Percentiles rank a stretch among this genome's conserved stretches.
phyloP scores from a whole-genome alignment of 2,329 filamentous ascomycete genomes.

The Ceratocystis destructans region DNA sequence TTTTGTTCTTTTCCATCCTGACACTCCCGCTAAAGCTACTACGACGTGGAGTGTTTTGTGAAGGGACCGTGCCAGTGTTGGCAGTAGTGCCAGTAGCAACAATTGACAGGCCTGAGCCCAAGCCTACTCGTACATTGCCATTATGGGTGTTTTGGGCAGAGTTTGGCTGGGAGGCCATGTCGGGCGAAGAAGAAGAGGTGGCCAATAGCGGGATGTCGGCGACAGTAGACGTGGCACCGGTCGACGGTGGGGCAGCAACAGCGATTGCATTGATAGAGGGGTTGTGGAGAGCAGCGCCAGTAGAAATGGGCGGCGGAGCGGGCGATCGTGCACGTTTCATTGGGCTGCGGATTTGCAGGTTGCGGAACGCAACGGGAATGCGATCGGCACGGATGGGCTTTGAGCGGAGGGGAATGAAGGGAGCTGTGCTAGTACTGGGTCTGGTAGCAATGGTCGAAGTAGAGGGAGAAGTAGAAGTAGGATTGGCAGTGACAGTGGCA shows the following conservation, averaged over 20 bases:
- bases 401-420: conserved; percentile 14
- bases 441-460: not conserved
- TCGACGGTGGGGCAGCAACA: conserved; percentile 19
- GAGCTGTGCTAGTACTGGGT: not conserved
- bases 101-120: not conserved
- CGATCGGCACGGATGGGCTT: conserved; percentile 19
- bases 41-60: conserved; percentile 3
- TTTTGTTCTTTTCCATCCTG: conserved; percentile 11
- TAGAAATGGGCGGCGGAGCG: conserved; percentile 23
- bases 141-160: not conserved
- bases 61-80: not conserved
- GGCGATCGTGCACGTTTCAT: conserved; percentile 37
- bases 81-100: not conserved
- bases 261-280: conserved; percentile 19
- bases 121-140: not conserved
- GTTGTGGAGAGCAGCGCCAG: conserved; percentile 21
- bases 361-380: conserved; percentile 30
- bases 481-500: not conserved
- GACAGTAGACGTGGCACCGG: conserved; percentile 9
- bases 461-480: not conserved
- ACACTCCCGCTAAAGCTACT: conserved; percentile 3
- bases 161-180: not conserved
- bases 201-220: conserved; percentile 1
- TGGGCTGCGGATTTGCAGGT: conserved; percentile 33
- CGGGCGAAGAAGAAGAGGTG: not conserved